Conservation (phyloP, 768 basidiomycete genomes). For the Amanita rubescens region DNA sequence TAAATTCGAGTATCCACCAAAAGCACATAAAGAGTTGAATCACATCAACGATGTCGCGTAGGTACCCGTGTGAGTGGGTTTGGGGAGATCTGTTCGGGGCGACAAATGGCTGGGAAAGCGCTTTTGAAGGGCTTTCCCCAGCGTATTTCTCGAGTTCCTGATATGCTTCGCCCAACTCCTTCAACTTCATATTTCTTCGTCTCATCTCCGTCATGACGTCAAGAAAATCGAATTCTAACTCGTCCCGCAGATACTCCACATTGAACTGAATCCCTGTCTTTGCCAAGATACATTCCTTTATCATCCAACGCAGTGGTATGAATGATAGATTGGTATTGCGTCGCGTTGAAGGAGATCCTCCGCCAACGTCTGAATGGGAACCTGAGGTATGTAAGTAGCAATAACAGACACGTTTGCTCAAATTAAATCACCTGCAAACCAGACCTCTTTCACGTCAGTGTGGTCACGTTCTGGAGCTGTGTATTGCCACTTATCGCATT, state of each 20-base stretch:
- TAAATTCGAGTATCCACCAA: constrained; percentile 21
- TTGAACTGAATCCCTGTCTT: constrained; percentile 17
- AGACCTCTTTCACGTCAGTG: constrained; percentile 6
- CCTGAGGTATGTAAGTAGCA: constrained; percentile 8
- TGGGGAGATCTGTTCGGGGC: neutral
- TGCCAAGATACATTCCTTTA: constrained; percentile 19
- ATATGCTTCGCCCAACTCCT: neutral
- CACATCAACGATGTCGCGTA: constrained; percentile 11
- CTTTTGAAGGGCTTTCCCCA: neutral
- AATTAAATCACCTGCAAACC: too few species aligned
- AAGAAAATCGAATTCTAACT: constrained; percentile 15
- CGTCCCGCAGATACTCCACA: constrained; percentile 10
- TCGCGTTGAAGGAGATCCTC: constrained; percentile 18
- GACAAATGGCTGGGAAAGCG: neutral
- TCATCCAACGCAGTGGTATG: constrained; percentile 24
- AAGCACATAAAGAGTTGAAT: constrained; percentile 15
- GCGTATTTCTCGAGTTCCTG: constrained; percentile 3
- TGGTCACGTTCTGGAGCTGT: constrained; percentile 13
- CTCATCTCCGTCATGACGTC: constrained; percentile 3
- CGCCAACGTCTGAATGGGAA: constrained; percentile 18
- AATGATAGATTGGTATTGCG: constrained; percentile 16
- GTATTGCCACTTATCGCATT: constrained; percentile 14
- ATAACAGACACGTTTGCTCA: neutral
- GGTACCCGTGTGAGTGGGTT: neutral
- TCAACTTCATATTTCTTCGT: neutral